These are phyloP conservation scores for Thozetella sp. DNA, from an alignment of 495 filamentous ascomycete species.

Conservation along the genomic window DNA sequence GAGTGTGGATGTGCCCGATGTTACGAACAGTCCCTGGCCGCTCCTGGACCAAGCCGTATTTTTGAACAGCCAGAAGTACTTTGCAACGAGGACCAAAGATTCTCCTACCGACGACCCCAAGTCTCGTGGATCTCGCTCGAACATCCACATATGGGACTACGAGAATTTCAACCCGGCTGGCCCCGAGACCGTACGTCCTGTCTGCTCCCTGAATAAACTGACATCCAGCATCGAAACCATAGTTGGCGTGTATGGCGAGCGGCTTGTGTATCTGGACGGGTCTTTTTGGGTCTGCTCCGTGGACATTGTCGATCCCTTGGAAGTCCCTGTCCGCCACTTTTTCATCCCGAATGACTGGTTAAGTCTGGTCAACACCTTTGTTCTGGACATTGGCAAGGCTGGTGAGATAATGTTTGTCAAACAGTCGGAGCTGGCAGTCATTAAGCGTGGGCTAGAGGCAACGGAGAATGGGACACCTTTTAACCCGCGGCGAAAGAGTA, in stretches of 20 bases:
- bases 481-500: slow-evolving; percentile 10
- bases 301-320: neutral
- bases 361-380: neutral
- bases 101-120: neutral
- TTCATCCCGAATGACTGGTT: slow-evolving; percentile 12
- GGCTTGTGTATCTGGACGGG: slow-evolving; percentile 7
- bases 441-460: slow-evolving; percentile 26
- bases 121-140: neutral
- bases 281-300: neutral
- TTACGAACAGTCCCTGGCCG: too few species aligned
- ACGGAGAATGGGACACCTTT: slow-evolving; percentile 6
- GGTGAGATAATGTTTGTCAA: slow-evolving; percentile 28
- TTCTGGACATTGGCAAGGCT: neutral
- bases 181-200: neutral
- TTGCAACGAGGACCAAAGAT: neutral
- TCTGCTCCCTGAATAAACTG: neutral
- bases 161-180: neutral
- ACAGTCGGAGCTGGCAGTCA: slow-evolving; percentile 26
- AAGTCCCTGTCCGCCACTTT: slow-evolving; percentile 6
- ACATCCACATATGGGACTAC: neutral
- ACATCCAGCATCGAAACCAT: neutral
- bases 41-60: neutral
- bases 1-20: too few species aligned
- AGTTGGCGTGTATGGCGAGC: neutral
- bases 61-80: neutral